Evolutionary conservation across 179 eudicot species (phyloP), one percentile per base, ranked within the genome.

Genomic region (Patellifolia procumbens): DNA sequence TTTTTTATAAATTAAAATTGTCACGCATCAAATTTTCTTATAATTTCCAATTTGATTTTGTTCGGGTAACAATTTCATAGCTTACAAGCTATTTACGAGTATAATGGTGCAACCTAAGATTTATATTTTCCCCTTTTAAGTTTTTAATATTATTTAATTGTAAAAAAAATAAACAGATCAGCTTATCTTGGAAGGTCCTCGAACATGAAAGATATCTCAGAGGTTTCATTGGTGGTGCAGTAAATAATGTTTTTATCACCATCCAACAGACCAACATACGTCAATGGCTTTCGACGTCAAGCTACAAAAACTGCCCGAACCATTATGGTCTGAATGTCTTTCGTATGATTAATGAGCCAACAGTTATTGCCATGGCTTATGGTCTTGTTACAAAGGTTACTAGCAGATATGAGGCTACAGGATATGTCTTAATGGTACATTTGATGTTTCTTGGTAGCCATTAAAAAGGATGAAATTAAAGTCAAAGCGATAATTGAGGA

Each of bases 151-250:
- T n/a, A n/a, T n/a, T n/a, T n/a, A n/a, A n/a, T n/a, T n/a, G n/a
- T n/a, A n/a, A n/a, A n/a, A n/a, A n/a, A n/a, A n/a, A n/a, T n/a
- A n/a, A n/a, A n/a, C n/a, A n/a, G n/a, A n/a, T n/a, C n/a, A n/a
- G n/a, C n/a, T n/a, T n/a, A 22, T 77, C 75, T 0, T 70, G 75
- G 9, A 77, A 70, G 75, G 39, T 77, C 28, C 70, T 77, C 1
- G 35, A 77, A 77, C 37, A 60, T 77, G 75, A 77, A 70, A 70
- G 70, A 60, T 20, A 34, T 4, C 1, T 61, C 80, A 3, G 80
- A 77, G 28, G 29, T 29, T 0, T 77, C 8, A 11, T 60, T 19
- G 80, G 69, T 7, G 7, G 39, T 4, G 16, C 65, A 22, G 75
- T 70, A 0, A 70, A 60, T 11, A 60, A 70, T 35, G 62, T 32